Evolutionary conservation across 768 basidiomycete genomes (phyloP).

Genomic region (Leucogyrophana mollusca): DNA sequence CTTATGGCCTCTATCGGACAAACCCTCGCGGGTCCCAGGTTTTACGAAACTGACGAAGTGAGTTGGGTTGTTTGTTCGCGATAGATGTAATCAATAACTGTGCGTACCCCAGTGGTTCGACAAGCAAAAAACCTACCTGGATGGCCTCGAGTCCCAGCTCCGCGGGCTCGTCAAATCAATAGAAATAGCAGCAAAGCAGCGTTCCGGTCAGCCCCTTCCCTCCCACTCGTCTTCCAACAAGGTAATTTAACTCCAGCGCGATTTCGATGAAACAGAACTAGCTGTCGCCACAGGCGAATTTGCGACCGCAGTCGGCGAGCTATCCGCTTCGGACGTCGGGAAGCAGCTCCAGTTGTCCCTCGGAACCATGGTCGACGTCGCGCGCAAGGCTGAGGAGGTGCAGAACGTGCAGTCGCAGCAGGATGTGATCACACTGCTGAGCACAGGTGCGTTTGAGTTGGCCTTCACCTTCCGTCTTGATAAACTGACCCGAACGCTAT

Average conservation of each 20-base stretch:
- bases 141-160: slow-evolving; percentile 87
- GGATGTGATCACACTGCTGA: slow-evolving; percentile 80
- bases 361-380: slow-evolving; percentile 68
- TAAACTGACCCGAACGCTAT: slow-evolving; percentile 6
- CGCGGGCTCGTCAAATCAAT: slow-evolving; percentile 86
- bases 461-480: neutral
- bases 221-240: neutral
- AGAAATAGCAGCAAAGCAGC: slow-evolving; percentile 80
- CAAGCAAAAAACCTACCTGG: slow-evolving; percentile 78
- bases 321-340: slow-evolving; percentile 76
- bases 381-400: slow-evolving; percentile 69
- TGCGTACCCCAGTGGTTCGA: slow-evolving; percentile 90
- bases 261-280: slow-evolving; percentile 54
- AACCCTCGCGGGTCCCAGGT: slow-evolving; percentile 73
- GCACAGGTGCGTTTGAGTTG: slow-evolving; percentile 61
- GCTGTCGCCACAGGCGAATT: slow-evolving; percentile 76
- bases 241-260: too few relatives aligned
- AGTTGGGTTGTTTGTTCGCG: slow-evolving; percentile 6
- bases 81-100: neutral
- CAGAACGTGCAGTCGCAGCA: slow-evolving; percentile 76
- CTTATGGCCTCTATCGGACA: slow-evolving; percentile 83
- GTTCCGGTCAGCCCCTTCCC: slow-evolving; percentile 51
- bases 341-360: slow-evolving; percentile 71
- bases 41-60: slow-evolving; percentile 88
- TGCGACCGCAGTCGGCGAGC: slow-evolving; percentile 62